phyloP scores from a whole-genome alignment of 768 basidiomycete species.

The Xanthoconium stramineum region DNA sequence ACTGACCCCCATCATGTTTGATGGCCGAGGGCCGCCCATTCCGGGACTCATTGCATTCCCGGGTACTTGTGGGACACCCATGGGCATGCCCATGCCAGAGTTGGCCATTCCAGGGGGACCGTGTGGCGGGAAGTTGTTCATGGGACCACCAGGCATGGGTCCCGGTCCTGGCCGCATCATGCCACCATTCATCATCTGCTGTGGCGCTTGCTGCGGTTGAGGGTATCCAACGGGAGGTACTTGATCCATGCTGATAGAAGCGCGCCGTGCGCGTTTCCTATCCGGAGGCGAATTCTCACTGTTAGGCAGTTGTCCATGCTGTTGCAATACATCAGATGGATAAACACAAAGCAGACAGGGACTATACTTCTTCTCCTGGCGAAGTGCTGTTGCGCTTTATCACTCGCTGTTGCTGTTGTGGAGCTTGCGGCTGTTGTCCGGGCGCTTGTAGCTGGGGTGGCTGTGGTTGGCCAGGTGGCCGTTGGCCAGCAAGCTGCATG shows the following conservation, averaged over 20 bases:
- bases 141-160: constrained; percentile 32
- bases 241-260: constrained; percentile 44
- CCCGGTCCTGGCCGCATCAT: constrained; percentile 37
- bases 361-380: constrained; percentile 57
- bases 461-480: constrained; percentile 26
- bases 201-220: constrained; percentile 33
- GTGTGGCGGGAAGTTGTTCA: constrained; percentile 33
- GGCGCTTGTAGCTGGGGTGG: constrained; percentile 28
- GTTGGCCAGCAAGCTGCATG: constrained; percentile 46
- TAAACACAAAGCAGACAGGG: neutral
- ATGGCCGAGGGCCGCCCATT: constrained; percentile 32
- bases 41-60: constrained; percentile 34
- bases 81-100: constrained; percentile 30
- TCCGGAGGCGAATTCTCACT: constrained; percentile 57
- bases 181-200: constrained; percentile 38
- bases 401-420: constrained; percentile 30
- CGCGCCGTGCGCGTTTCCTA: constrained; percentile 50
- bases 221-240: constrained; percentile 36
- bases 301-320: constrained; percentile 48
- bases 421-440: constrained; percentile 11
- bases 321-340: constrained; percentile 5
- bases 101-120: constrained; percentile 31
- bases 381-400: constrained; percentile 60
- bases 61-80: constrained; percentile 32
- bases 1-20: constrained; percentile 32